Percentiles rank a stretch among this genome's conserved stretches.
phyloP scores from a whole-genome alignment of 306 rosid species.

The Sindora glabra region DNA sequence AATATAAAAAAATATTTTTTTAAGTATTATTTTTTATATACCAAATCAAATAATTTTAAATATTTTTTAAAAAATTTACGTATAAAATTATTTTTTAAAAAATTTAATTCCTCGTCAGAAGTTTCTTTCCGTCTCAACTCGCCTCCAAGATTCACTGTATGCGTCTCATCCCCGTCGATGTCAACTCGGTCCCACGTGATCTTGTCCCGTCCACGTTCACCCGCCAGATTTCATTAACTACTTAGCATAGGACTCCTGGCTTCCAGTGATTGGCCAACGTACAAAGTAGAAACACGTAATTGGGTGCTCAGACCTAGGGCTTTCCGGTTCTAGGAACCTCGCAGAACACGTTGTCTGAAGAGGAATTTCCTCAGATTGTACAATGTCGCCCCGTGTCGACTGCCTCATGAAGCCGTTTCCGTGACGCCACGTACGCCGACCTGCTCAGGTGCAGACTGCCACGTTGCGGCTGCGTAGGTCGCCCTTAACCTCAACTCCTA shows the following conservation, averaged over 20 bases:
- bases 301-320: neutral
- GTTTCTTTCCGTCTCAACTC: no score
- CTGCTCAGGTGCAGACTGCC: neutral
- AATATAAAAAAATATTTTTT: no score
- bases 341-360: conserved; percentile 14
- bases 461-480: conserved; percentile 26
- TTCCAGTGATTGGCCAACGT: neutral
- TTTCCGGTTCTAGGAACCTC: neutral
- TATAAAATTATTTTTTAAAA: no score
- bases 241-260: neutral
- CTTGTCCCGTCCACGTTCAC: conserved; percentile 16
- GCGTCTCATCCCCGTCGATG: no score
- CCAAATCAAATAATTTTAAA: no score
- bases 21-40: no score
- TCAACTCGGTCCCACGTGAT: no score
- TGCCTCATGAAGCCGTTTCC: neutral
- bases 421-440: conserved; percentile 7
- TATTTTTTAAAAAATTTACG: no score
- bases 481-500: neutral
- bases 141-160: no score
- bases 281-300: conserved; percentile 17
- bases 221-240: no score
- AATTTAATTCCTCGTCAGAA: no score
- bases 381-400: conserved; percentile 6
- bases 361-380: neutral